Evolutionary conservation across 177 flowering plant species (phyloP), one percentile per base, ranked within the genome.

Genomic region (Tripterygium wilfordii): DNA sequence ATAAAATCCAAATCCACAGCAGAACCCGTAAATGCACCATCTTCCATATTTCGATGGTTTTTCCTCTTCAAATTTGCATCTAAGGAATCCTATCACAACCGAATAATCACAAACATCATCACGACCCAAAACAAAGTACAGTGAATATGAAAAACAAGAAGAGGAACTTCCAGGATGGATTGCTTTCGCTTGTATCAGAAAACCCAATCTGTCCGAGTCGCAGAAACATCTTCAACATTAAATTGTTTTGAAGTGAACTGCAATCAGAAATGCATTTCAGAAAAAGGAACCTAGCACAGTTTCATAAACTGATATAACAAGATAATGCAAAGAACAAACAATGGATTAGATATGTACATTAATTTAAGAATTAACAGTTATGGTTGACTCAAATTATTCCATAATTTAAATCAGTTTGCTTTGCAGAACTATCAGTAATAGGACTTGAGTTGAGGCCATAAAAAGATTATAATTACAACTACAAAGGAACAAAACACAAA

Each of bases 1-100:
- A 68, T 62, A 53, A 67, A 61, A 67, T 77, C 80, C 46, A 72
- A 65, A 40, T 83, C 83, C 56, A 57, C 45, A 10, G 61, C 19
- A 22, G 62, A 40, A 17, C 58, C 68, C 0, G 62, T 49, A 31
- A 63, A 69, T 35, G 45, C 55, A 21, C 48, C 75, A 54, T 63
- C 67, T 23, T 72, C 80, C 80, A 76, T 74, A 41, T 32, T 44
- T 28, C 53, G 12, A 22, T 61, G 31, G 46, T 60, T 52, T n/a
- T n/a, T 26, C 58, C 31, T 49, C 62, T 52, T 62, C 54, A 48
- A 54, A 46, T 35, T 31, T 48, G 35, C 49, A 56, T 48, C 54
- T 30, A 49, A 49, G 14, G 28, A 8, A 28, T n/a, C 45, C 66
- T 49, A 27, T 16, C 29, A 25, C 45, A 48, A 41, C 29, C 38